Evolutionary conservation across 192 early-diverging fungal species (phyloP).

Genomic region (Coemansia sp.): DNA sequence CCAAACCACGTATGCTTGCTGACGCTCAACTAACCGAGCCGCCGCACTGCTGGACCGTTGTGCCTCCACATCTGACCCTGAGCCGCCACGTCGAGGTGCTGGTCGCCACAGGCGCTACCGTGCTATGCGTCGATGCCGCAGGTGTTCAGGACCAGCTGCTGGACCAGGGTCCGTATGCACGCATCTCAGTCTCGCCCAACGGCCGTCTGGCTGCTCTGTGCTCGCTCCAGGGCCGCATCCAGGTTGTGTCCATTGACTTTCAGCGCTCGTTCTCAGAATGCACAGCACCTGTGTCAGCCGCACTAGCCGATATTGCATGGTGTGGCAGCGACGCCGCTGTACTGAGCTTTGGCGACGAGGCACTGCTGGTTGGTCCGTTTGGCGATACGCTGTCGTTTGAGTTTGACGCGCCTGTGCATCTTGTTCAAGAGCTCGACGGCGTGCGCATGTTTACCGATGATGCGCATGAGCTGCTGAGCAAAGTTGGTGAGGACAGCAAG

Average conservation of each 20-base stretch:
- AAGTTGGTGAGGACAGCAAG: constrained; percentile 58
- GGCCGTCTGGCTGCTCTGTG: constrained; percentile 91
- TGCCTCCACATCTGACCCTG: constrained; percentile 83
- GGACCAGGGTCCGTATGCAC: constrained; percentile 83
- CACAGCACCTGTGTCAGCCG: constrained; percentile 36
- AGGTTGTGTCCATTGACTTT: constrained; percentile 95
- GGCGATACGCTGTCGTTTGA: constrained; percentile 65
- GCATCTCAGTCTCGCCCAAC: constrained; percentile 90
- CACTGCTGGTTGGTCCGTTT: constrained; percentile 90
- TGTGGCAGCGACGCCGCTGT: constrained; percentile 96
- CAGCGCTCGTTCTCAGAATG: constrained; percentile 89
- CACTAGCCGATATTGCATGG: constrained; percentile 54
- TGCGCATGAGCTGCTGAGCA: constrained; percentile 83
- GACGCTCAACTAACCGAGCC: constrained; percentile 64
- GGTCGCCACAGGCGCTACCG: constrained; percentile 69
- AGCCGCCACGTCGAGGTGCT: constrained; percentile 91
- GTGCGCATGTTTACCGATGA: constrained; percentile 83
- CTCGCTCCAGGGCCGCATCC: constrained; percentile 71
- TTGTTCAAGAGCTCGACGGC: constrained; percentile 91
- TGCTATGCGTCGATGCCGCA: constrained; percentile 79
- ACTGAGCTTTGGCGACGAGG: constrained; percentile 76
- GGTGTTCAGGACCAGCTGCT: constrained; percentile 80
- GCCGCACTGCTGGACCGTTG: constrained; percentile 84
- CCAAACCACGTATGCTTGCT: constrained; percentile 74
- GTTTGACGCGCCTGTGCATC: constrained; percentile 75